These are phyloP conservation scores for Prosopis cineraria DNA, from an alignment of 306 rosid species.

Conservation along the genomic window DNA sequence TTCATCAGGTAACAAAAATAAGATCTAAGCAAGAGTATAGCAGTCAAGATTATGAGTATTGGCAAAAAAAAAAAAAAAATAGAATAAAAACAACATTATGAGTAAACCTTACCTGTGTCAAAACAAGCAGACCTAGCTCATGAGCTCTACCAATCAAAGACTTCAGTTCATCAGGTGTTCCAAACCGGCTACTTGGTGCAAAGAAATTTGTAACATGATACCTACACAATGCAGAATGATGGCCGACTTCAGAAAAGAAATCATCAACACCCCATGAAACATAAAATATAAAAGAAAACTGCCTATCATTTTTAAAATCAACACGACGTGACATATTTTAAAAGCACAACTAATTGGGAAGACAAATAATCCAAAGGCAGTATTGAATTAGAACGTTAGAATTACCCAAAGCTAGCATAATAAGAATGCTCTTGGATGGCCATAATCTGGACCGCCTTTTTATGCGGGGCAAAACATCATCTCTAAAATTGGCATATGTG, in stretches of 20 bases:
- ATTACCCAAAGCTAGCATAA: slow-evolving; percentile 98
- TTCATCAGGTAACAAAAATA: slow-evolving; percentile 37
- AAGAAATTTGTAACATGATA: slow-evolving; percentile 97
- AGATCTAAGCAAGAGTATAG: slow-evolving; percentile 33
- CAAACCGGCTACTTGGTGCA: slow-evolving; percentile 97
- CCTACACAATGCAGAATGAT: slow-evolving; percentile 45
- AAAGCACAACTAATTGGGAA: slow-evolving; percentile 7
- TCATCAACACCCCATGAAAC: slow-evolving; percentile 20
- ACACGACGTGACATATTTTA: too few species aligned
- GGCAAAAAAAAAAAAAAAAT: slow-evolving; percentile 23
- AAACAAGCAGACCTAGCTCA: slow-evolving; percentile 91
- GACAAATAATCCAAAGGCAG: not conserved
- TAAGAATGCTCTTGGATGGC: slow-evolving; percentile 98
- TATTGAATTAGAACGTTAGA: slow-evolving; percentile 21
- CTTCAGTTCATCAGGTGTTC: slow-evolving; percentile 96
- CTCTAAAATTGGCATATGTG: slow-evolving; percentile 82
- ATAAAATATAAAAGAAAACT: slow-evolving; percentile 24
- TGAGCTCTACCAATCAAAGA: slow-evolving; percentile 92
- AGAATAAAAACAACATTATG: not conserved
- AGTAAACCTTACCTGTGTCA: slow-evolving; percentile 77
- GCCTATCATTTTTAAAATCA: slow-evolving; percentile 16
- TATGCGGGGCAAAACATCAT: slow-evolving; percentile 65
- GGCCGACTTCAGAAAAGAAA: slow-evolving; percentile 21
- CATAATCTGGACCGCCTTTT: slow-evolving; percentile 91
- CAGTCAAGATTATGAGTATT: not conserved